These are phyloP conservation scores for Entelexis paramagnoliae DNA, from an alignment of 1,139 yeast genomes.

Conservation along the genomic window DNA sequence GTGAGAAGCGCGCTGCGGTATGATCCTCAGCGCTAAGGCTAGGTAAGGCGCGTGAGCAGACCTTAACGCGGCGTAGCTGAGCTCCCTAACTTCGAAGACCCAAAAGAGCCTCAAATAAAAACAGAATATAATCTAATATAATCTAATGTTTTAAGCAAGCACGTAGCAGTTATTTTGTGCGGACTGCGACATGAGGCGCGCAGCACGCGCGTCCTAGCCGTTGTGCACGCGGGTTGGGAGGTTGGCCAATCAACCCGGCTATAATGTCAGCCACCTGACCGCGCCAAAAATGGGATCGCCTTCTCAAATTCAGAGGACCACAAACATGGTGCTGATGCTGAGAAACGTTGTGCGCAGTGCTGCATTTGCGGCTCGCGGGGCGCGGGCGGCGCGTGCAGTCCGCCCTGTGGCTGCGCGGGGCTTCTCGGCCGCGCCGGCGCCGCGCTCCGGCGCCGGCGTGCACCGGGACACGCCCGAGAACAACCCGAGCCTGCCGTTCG, in stretches of 20 bases:
- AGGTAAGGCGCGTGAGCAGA: no score
- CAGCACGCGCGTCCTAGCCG: no score
- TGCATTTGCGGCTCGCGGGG: background rate
- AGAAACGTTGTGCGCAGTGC: background rate
- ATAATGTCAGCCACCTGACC: constrained; percentile 8
- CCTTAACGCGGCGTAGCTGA: no score
- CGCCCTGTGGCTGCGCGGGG: background rate
- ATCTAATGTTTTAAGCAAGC: no score
- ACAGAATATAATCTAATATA: no score
- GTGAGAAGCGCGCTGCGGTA: no score
- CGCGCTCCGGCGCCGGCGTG: constrained; percentile 43
- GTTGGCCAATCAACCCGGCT: constrained; percentile 6
- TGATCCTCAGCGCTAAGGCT: no score
- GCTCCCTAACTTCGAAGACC: no score
- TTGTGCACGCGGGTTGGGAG: background rate
- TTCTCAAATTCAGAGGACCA: background rate
- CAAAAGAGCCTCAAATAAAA: no score
- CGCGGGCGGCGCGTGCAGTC: background rate
- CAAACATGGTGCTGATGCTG: background rate
- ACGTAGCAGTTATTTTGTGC: no score
- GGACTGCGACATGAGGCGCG: no score
- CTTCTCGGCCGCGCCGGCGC: background rate
- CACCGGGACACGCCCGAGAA: constrained; percentile 66
- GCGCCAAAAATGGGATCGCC: background rate
- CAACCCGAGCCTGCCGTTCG: constrained; percentile 61